phyloP scores from a whole-genome alignment of 441 rosid genomes.

The Geranium incanum region DNA sequence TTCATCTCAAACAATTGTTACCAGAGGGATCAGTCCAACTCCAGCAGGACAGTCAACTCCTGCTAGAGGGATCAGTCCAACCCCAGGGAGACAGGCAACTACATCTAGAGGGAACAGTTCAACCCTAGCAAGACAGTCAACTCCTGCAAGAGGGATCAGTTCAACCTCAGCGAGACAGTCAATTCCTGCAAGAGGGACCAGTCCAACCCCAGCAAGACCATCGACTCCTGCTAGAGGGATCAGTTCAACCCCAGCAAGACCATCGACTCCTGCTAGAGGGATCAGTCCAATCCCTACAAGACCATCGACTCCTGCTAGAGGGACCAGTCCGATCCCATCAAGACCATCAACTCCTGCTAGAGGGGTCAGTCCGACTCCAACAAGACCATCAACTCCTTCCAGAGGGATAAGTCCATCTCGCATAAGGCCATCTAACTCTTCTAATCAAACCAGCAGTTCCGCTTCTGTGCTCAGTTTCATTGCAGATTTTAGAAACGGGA shows the following conservation, averaged over 20 bases:
- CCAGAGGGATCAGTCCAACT: background rate
- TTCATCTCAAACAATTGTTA: constrained; percentile 35
- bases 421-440: constrained; percentile 36
- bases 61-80: constrained; percentile 62
- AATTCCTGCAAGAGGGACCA: constrained; percentile 60
- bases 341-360: constrained; percentile 1
- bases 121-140: constrained; percentile 32
- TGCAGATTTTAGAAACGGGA: constrained; percentile 71
- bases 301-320: constrained; percentile 57
- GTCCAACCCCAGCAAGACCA: constrained; percentile 52
- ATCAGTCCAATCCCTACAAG: constrained; percentile 46
- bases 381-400: constrained; percentile 74
- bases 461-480: constrained; percentile 83
- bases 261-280: constrained; percentile 68
- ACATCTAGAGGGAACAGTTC: constrained; percentile 23
- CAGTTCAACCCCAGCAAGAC: constrained; percentile 33
- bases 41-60: constrained; percentile 60
- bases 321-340: background rate
- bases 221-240: constrained; percentile 28
- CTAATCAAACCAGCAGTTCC: constrained; percentile 50
- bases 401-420: constrained; percentile 61
- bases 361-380: constrained; percentile 8
- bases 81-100: constrained; percentile 39
- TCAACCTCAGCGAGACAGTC: constrained; percentile 42
- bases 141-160: background rate